These are phyloP conservation scores for Phytophthora aleatoria DNA, from an alignment of 352 stramenopile species.

Conservation along the genomic window DNA sequence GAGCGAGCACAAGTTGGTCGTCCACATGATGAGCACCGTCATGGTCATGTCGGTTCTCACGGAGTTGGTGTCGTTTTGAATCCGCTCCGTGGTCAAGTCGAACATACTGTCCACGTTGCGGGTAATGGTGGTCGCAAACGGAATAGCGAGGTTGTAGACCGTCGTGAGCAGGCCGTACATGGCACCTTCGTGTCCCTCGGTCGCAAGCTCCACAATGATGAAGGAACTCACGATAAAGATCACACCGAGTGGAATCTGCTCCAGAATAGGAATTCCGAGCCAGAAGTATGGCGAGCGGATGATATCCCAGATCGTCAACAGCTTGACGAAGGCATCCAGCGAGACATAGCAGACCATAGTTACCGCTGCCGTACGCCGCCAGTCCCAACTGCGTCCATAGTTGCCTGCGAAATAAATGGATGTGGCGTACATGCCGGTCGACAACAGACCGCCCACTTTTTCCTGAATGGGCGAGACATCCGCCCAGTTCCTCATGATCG, in stretches of 20 bases:
- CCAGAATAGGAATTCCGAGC: slow-evolving; percentile 45
- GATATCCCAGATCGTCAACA: slow-evolving; percentile 61
- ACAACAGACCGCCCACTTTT: slow-evolving; percentile 43
- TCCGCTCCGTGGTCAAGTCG: slow-evolving; percentile 46
- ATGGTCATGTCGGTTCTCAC: slow-evolving; percentile 55
- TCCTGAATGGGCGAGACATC: slow-evolving; percentile 44
- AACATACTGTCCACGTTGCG: slow-evolving; percentile 52
- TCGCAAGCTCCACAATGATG: slow-evolving; percentile 61
- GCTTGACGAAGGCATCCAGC: slow-evolving; percentile 45
- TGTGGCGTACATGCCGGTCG: slow-evolving; percentile 37
- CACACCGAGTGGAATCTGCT: slow-evolving; percentile 52
- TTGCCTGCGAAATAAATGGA: slow-evolving; percentile 59
- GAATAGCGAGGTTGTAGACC: slow-evolving; percentile 52
- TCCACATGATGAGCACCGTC: slow-evolving; percentile 59
- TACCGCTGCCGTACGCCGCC: slow-evolving; percentile 40
- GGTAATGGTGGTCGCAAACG: slow-evolving; percentile 51
- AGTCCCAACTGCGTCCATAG: slow-evolving; percentile 62
- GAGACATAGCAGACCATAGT: slow-evolving; percentile 40
- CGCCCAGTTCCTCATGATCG: slow-evolving; percentile 52
- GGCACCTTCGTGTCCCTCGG: slow-evolving; percentile 60
- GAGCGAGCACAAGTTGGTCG: slow-evolving; percentile 55
- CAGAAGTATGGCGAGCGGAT: slow-evolving; percentile 57
- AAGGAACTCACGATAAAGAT: slow-evolving; percentile 65
- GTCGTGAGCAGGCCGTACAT: slow-evolving; percentile 72
- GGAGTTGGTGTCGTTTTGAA: slow-evolving; percentile 50